phyloP scores from a whole-genome alignment of 2,329 filamentous ascomycete genomes.

The Hysterium pulicare region DNA sequence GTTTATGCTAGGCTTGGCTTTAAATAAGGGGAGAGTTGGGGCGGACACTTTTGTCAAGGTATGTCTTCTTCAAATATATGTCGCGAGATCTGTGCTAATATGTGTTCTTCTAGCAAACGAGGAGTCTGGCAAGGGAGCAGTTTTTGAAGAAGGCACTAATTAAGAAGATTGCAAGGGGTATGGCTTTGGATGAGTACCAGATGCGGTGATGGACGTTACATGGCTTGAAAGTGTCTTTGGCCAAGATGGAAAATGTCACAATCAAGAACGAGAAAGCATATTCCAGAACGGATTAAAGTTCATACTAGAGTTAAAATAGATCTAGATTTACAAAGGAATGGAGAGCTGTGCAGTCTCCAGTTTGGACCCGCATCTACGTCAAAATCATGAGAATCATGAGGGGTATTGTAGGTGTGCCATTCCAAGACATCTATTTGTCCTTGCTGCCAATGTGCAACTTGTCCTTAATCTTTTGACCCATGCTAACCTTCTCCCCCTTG shows the following conservation, averaged over 20 bases:
- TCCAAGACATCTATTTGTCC: conserved; percentile 5
- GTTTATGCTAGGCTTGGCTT: conserved; percentile 72
- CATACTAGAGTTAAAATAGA: too few species aligned
- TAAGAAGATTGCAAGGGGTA: conserved; percentile 71
- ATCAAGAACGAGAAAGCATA: too few species aligned
- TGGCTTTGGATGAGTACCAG: conserved; percentile 58
- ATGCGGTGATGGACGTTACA: conserved; percentile 1
- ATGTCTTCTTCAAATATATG: conserved; percentile 9
- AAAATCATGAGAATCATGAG: too few species aligned
- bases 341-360: too few species aligned
- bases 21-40: conserved; percentile 68
- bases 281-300: too few species aligned
- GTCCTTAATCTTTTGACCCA: conserved; percentile 65
- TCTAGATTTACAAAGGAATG: too few species aligned
- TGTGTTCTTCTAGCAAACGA: conserved; percentile 49
- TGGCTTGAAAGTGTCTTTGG: too few species aligned
- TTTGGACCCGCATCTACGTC: too few species aligned
- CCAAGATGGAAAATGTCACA: too few species aligned
- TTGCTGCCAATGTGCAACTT: conserved; percentile 56
- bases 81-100: not conserved
- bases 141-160: conserved; percentile 80
- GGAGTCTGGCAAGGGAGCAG: conserved; percentile 72
- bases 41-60: conserved; percentile 75
- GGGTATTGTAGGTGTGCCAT: too few species aligned
- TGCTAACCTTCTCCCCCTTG: conserved; percentile 46